These are phyloP conservation scores for Coniella vitis DNA, from an alignment of 2,329 filamentous ascomycete genomes.

Conservation along the genomic window DNA sequence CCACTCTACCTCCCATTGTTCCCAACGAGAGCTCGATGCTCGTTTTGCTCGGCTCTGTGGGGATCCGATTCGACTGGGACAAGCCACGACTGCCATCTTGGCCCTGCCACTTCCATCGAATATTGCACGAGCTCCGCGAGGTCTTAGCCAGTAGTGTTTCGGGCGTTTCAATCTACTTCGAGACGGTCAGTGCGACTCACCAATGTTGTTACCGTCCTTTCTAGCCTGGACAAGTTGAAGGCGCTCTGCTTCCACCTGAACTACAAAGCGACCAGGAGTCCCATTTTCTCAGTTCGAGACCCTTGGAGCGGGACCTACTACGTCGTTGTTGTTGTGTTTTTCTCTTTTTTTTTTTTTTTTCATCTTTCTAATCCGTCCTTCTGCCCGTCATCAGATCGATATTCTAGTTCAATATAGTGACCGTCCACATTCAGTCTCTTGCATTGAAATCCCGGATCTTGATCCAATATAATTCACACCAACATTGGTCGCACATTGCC, in stretches of 20 bases:
- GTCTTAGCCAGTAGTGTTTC: conserved; percentile 31
- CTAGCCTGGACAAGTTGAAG: conserved; percentile 24
- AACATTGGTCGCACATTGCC: neutral
- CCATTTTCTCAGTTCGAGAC: conserved; percentile 7
- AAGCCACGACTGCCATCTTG: conserved; percentile 17
- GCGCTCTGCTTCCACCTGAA: conserved; percentile 7
- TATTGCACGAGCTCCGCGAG: conserved; percentile 19
- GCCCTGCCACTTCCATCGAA: conserved; percentile 16
- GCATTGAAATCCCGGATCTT: neutral
- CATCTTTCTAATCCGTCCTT: neutral
- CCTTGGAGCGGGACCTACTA: conserved; percentile 1
- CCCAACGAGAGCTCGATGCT: conserved; percentile 7
- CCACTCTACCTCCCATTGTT: conserved; percentile 1
- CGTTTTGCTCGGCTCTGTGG: conserved; percentile 14
- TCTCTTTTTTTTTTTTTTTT: neutral
- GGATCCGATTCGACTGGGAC: conserved; percentile 18
- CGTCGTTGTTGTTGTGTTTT: too few relatives aligned
- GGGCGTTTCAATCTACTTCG: conserved; percentile 32
- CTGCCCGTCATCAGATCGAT: conserved; percentile 8
- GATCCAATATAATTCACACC: neutral
- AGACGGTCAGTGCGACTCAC: conserved; percentile 32
- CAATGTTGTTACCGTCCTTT: conserved; percentile 31
- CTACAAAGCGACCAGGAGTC: conserved; percentile 13
- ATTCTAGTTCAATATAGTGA: neutral
- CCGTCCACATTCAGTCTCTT: neutral